These are phyloP conservation scores for Ceratocystis alfenasii DNA, from an alignment of 2,329 filamentous ascomycete species.

Conservation along the genomic window DNA sequence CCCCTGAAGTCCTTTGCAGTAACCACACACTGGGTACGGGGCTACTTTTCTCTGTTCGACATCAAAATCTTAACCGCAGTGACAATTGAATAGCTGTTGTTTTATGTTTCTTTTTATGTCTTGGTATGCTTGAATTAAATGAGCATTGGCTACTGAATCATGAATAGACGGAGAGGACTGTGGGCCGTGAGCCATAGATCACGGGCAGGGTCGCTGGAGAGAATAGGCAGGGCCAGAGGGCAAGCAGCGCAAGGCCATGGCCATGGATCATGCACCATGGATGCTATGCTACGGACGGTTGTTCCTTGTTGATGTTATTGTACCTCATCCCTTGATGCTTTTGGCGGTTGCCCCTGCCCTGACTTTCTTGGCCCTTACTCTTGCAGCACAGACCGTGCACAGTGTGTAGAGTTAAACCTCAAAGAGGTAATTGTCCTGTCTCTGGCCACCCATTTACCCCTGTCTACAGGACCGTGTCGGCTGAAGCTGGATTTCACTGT, in stretches of 20 bases:
- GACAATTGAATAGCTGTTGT: too few relatives aligned
- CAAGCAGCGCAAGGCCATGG: background rate
- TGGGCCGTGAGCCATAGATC: background rate
- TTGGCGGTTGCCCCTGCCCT: constrained; percentile 10
- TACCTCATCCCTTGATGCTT: constrained; percentile 10
- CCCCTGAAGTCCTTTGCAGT: background rate
- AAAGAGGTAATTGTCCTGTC: constrained; percentile 14
- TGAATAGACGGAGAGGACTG: background rate
- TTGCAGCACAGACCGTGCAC: constrained; percentile 15
- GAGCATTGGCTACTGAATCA: too few relatives aligned
- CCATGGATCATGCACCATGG: background rate
- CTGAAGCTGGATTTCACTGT: constrained; percentile 18
- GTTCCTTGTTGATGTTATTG: background rate
- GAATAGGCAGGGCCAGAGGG: too few relatives aligned
- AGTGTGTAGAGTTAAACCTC: constrained; percentile 13
- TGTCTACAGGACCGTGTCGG: constrained; percentile 17
- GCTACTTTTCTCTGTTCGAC: too few relatives aligned
- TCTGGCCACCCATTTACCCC: constrained; percentile 10
- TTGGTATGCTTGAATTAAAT: too few relatives aligned
- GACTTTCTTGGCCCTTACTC: constrained; percentile 3
- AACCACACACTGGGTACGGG: background rate
- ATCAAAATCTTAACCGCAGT: too few relatives aligned
- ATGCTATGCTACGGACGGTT: background rate
- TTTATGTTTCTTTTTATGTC: too few relatives aligned
- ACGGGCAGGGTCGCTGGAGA: background rate